Base-by-base conservation (phyloP, 306 rosid species). In the Trifolium subterraneum region DNA sequence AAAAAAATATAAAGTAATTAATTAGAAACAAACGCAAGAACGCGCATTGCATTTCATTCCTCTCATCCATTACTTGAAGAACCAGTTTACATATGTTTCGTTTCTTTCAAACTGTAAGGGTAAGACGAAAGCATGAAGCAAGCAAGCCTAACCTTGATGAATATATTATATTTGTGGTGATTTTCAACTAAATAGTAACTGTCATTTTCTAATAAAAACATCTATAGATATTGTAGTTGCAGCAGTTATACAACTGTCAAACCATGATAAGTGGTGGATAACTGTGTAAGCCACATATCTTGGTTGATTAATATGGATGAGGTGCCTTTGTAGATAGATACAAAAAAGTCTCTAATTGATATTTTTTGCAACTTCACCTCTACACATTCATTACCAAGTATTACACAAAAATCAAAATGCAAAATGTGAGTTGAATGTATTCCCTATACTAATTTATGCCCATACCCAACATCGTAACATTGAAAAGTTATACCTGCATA, bases 1-100 rank as follows among this genome's bases (percentile, higher is more conserved):
- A 76, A 62, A 59, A 80, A 82, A 58, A 22, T 1, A 2, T 64
- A 22, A 5, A 64, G 41, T 12, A 23, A 42, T 10, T 23, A 22
- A 70, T 79, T 66, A 80, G 79, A 71, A 61, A 68, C 58, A 19
- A 52, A 56, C 22, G 69, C 36, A 65, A 58, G 41, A 41, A 64
- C 47, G 66, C 25, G 19, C 5, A 8, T 58, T 69, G 70, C 31
- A 39, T 20, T 12, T 5, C 35, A 16, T 41, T 65, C 52, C 12
- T 7, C 35, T 65, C 36, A 20, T 33, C 20, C 71, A 15, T 65
- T 12, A 31, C 22, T 42, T 65, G 19, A 65, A 64, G 52, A 65
- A 65, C 33, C 5, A 36, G 15, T 48, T 23, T 18, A 64, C 15
- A 22, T 22, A 64, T 27, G 3, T 11, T 19, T 18, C 8, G 7